A percentile compares a stretch with the other conserved stretches of the same genome.
Conservation (phyloP, 768 basidiomycete genomes). For the Russula sp. region DNA sequence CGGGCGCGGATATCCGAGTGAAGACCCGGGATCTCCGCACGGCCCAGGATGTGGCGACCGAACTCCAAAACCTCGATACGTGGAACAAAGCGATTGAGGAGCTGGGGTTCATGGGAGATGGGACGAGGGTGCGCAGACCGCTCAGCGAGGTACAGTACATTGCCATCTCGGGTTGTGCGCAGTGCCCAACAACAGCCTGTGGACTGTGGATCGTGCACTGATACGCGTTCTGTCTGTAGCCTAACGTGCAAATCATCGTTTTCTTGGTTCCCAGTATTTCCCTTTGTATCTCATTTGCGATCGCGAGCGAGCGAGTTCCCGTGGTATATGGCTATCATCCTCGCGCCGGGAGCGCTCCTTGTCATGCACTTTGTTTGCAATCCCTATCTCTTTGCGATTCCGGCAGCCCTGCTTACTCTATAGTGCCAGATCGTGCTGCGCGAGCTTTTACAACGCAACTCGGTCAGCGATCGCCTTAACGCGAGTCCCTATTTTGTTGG, state of each 20-base stretch:
- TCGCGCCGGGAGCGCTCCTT: background rate
- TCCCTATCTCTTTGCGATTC: background rate
- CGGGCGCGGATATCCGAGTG: slow-evolving; percentile 73
- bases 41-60: slow-evolving; percentile 85
- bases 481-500: background rate
- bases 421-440: background rate
- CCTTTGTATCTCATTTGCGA: background rate
- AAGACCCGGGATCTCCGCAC: slow-evolving; percentile 80
- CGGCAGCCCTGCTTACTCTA: background rate
- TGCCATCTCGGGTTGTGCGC: background rate
- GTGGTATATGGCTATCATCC: slow-evolving; percentile 3
- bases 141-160: slow-evolving; percentile 66
- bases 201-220: background rate
- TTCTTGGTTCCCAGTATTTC: background rate
- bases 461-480: background rate
- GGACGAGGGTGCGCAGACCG: slow-evolving; percentile 54
- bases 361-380: background rate
- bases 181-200: background rate
- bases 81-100: slow-evolving; percentile 85
- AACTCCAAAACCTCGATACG: slow-evolving; percentile 69
- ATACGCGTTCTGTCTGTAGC: background rate
- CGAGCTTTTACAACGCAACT: background rate
- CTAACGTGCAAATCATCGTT: slow-evolving; percentile 4
- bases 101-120: slow-evolving; percentile 71
- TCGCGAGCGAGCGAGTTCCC: background rate